Conservation (phyloP, 805 yeast genomes). For the Ogataea methanolica region DNA sequence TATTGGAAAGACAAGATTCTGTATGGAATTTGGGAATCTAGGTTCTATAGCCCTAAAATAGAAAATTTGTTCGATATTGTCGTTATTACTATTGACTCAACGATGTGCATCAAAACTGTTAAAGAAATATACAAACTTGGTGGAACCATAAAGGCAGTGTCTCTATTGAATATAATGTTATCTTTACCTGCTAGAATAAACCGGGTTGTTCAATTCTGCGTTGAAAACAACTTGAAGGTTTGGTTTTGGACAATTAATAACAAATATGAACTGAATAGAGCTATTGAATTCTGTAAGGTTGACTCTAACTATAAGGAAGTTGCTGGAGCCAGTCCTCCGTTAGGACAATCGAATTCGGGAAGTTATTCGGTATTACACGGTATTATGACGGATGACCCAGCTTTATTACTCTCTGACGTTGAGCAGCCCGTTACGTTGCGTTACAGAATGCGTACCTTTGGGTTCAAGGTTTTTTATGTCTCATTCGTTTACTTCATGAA, state of each 20-base stretch:
- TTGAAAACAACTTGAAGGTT: slow-evolving; percentile 18
- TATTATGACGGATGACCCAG: slow-evolving; percentile 18
- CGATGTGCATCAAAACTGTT: slow-evolving; percentile 19
- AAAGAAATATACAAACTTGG: slow-evolving; percentile 13
- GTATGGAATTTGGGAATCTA: slow-evolving; percentile 34
- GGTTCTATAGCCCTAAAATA: slow-evolving; percentile 26
- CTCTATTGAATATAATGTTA: slow-evolving; percentile 19
- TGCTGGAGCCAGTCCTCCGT: slow-evolving; percentile 2
- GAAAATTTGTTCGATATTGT: slow-evolving; percentile 21
- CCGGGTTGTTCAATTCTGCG: slow-evolving; percentile 13
- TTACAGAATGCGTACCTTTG: slow-evolving; percentile 10
- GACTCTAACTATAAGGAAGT: slow-evolving; percentile 23
- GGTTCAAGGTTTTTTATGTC: slow-evolving; percentile 12
- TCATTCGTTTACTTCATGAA: slow-evolving; percentile 16
- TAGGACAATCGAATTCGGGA: not conserved
- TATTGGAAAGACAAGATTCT: slow-evolving; percentile 32
- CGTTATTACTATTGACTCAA: slow-evolving; percentile 27
- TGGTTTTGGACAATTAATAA: slow-evolving; percentile 36
- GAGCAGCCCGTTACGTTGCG: slow-evolving; percentile 1
- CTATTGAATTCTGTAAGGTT: slow-evolving; percentile 9
- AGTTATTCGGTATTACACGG: slow-evolving; percentile 6
- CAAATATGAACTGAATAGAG: slow-evolving; percentile 17
- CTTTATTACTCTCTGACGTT: slow-evolving; percentile 1
- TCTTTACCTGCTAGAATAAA: slow-evolving; percentile 16
- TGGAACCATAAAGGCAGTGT: slow-evolving; percentile 19